These are phyloP conservation scores for Exophiala bonariae DNA, from an alignment of 2,329 filamentous ascomycete genomes.

Conservation along the genomic window DNA sequence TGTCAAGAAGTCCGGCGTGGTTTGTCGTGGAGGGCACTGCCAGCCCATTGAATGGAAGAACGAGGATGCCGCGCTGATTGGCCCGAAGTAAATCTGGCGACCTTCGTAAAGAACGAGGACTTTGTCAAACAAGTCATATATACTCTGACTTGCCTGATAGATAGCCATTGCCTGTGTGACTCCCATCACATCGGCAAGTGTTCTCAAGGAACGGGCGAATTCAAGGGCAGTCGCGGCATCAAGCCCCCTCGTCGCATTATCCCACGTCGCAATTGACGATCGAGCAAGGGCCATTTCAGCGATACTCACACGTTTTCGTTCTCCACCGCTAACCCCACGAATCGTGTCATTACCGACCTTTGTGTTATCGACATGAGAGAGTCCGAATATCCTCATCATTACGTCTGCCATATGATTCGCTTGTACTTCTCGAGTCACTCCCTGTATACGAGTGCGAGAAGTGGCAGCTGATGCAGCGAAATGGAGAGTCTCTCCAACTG, in stretches of 20 bases:
- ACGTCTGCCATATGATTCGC: slow-evolving; percentile 73
- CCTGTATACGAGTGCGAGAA: slow-evolving; percentile 46
- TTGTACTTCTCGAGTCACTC: slow-evolving; percentile 70
- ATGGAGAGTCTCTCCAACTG: slow-evolving; percentile 53
- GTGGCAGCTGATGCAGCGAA: slow-evolving; percentile 46
- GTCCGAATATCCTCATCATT: slow-evolving; percentile 88
- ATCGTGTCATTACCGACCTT: slow-evolving; percentile 68
- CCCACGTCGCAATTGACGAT: slow-evolving; percentile 51
- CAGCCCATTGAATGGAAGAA: slow-evolving; percentile 68
- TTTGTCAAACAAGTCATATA: slow-evolving; percentile 66
- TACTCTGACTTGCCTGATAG: slow-evolving; percentile 52
- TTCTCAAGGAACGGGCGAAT: slow-evolving; percentile 53
- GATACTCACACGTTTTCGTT: slow-evolving; percentile 69
- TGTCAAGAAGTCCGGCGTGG: slow-evolving; percentile 65
- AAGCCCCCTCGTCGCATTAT: slow-evolving; percentile 51
- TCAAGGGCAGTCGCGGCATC: slow-evolving; percentile 58
- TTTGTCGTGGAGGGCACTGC: slow-evolving; percentile 60
- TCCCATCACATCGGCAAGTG: slow-evolving; percentile 49
- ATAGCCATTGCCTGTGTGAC: slow-evolving; percentile 56
- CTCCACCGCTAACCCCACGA: slow-evolving; percentile 67
- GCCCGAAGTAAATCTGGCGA: slow-evolving; percentile 65
- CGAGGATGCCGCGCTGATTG: slow-evolving; percentile 56
- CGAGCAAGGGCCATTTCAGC: slow-evolving; percentile 50
- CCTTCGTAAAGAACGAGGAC: slow-evolving; percentile 67
- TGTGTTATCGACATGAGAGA: slow-evolving; percentile 76